Conservation (phyloP, 2,329 filamentous ascomycete species). For the Sporothrix humicola region DNA sequence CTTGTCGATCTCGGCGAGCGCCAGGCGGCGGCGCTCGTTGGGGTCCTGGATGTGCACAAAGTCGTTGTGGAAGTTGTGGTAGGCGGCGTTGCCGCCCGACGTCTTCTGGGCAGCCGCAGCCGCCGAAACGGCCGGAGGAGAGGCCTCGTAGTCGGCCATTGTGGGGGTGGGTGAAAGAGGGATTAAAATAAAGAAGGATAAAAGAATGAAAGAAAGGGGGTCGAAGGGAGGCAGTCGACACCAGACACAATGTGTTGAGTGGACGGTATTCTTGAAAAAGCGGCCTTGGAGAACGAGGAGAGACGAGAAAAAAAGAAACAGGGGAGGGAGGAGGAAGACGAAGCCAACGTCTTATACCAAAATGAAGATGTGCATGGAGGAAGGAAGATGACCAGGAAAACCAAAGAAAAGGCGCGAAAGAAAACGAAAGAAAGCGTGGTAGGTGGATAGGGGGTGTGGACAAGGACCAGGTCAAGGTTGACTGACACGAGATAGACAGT, state of each 20-base stretch:
- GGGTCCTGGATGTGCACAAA: slow-evolving; percentile 65
- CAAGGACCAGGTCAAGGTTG: slow-evolving; percentile 19
- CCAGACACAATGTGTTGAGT: slow-evolving; percentile 23
- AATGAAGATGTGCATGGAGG: background rate
- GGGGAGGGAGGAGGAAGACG: background rate
- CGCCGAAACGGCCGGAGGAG: slow-evolving; percentile 34
- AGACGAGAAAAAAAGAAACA: slow-evolving; percentile 6
- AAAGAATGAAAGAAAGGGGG: slow-evolving; percentile 4
- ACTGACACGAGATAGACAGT: slow-evolving; percentile 17
- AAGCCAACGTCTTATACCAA: slow-evolving; percentile 28
- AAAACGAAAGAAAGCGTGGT: background rate
- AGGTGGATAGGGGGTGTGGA: background rate
- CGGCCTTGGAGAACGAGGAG: slow-evolving; percentile 29
- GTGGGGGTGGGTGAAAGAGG: background rate
- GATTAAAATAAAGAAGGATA: slow-evolving; percentile 22
- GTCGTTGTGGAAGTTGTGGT: slow-evolving; percentile 71
- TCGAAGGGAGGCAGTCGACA: slow-evolving; percentile 21
- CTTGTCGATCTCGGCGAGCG: slow-evolving; percentile 81
- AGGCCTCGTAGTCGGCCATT: slow-evolving; percentile 38
- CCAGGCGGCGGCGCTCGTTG: slow-evolving; percentile 78
- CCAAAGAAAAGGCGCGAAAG: background rate
- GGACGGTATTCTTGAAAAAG: slow-evolving; percentile 25
- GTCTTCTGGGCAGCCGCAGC: slow-evolving; percentile 51
- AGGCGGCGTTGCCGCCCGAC: slow-evolving; percentile 69
- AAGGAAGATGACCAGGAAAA: background rate